Evolutionary conservation across 129 eudicot species (phyloP).

Genomic region (Artemisia annua): DNA sequence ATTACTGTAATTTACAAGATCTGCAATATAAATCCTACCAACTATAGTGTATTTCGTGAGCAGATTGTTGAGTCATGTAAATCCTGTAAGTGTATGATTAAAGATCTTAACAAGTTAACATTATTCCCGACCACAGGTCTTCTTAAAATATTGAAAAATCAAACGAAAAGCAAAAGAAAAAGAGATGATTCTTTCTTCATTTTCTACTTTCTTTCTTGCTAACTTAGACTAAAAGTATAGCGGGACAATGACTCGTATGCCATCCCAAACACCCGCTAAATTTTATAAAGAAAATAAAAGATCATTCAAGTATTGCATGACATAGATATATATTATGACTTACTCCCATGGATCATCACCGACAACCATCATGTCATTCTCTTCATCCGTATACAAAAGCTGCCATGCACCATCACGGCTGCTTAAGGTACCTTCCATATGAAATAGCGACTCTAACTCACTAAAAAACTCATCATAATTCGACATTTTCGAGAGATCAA

Average conservation of each 20-base stretch:
- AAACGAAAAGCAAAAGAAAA: conserved; percentile 29
- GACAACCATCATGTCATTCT: conserved; percentile 93
- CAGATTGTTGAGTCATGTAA: not conserved
- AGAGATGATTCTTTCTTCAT: conserved; percentile 32
- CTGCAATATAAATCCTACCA: not conserved
- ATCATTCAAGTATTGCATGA: not conserved
- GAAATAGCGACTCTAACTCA: conserved; percentile 78
- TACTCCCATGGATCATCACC: conserved; percentile 98
- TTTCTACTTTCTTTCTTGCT: conserved; percentile 21
- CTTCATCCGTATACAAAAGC: conserved; percentile 79
- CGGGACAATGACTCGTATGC: not conserved
- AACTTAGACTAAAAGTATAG: conserved; percentile 4
- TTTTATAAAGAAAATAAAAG: not conserved
- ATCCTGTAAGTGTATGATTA: not conserved
- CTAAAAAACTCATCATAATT: conserved; percentile 61
- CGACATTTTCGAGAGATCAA: conserved; percentile 69
- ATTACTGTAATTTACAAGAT: not conserved
- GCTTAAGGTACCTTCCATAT: conserved; percentile 79
- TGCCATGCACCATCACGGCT: conserved; percentile 69
- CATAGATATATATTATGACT: conserved; percentile 22
- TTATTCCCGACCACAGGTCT: not conserved
- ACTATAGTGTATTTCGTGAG: not conserved
- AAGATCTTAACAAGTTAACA: not conserved
- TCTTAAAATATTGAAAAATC: not conserved
- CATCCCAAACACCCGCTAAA: not conserved